Evolutionary conservation across 352 stramenopile genomes (phyloP).

Genomic region (Thalassiosira hispida): DNA sequence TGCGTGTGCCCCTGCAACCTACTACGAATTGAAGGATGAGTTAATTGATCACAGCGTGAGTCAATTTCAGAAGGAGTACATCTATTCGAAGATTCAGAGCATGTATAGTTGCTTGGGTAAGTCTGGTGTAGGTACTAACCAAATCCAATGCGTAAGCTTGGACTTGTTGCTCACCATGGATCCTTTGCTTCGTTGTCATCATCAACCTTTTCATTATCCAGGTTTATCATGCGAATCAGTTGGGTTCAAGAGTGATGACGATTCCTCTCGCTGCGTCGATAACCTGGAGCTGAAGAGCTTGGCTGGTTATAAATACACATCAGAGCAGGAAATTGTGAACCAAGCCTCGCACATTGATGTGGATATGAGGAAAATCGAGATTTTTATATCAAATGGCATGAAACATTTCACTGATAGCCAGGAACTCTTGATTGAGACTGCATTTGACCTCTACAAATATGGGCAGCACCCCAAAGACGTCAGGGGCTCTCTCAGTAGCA

Average conservation of each 20-base stretch:
- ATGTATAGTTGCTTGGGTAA: constrained; percentile 78
- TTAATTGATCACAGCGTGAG: constrained; percentile 63
- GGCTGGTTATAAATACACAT: constrained; percentile 40
- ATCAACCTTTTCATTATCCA: constrained; percentile 11
- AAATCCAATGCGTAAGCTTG: not conserved
- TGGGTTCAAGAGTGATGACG: constrained; percentile 46
- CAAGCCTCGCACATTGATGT: constrained; percentile 73
- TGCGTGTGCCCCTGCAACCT: constrained; percentile 61
- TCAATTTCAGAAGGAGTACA: constrained; percentile 62
- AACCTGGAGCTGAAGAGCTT: constrained; percentile 32
- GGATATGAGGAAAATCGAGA: constrained; percentile 73
- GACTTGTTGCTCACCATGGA: not conserved
- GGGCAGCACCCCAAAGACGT: constrained; percentile 52
- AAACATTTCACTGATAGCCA: constrained; percentile 46
- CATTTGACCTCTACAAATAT: constrained; percentile 75
- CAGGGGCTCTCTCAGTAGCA: constrained; percentile 47
- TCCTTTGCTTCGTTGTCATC: not conserved
- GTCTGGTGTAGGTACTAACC: not conserved
- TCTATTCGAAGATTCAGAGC: constrained; percentile 70
- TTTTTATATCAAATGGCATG: constrained; percentile 78
- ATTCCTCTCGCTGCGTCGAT: constrained; percentile 34
- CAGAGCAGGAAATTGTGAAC: constrained; percentile 28
- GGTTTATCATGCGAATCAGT: constrained; percentile 74
- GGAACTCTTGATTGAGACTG: constrained; percentile 58
- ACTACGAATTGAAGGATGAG: constrained; percentile 70